These are phyloP conservation scores for Fragaria ananassa DNA, from an alignment of 306 rosid genomes.

Conservation along the genomic window DNA sequence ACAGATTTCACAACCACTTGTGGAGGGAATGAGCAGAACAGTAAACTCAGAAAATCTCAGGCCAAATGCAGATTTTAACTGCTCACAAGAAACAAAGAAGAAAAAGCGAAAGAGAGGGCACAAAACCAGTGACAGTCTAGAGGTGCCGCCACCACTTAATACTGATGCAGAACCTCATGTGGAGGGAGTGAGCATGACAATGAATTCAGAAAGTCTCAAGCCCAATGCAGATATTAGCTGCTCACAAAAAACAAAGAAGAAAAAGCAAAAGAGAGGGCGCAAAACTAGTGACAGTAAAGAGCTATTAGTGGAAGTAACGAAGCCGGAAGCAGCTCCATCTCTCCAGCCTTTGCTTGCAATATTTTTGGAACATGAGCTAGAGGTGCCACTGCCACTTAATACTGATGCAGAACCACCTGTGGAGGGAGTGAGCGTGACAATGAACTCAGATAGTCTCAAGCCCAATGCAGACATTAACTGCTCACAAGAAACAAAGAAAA, in stretches of 20 bases:
- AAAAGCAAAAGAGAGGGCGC: not conserved
- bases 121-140: not conserved
- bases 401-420: not conserved
- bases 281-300: conserved; percentile 16
- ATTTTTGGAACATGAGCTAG: not conserved
- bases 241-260: not conserved
- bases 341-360: conserved; percentile 4
- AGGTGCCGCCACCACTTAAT: not conserved
- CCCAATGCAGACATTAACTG: not conserved
- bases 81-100: not conserved
- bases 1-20: not conserved
- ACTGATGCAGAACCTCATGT: not conserved
- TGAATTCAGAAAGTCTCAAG: conserved; percentile 21
- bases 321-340: conserved; percentile 22
- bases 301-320: conserved; percentile 19
- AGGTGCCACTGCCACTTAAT: not conserved
- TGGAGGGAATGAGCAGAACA: conserved; percentile 12
- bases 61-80: not conserved
- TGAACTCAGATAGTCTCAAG: conserved; percentile 21
- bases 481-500: not conserved
- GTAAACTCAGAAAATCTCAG: conserved; percentile 23
- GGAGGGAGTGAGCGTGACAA: conserved; percentile 14
- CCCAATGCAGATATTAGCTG: not conserved
- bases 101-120: not conserved
- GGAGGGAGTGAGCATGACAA: conserved; percentile 14